phyloP scores from a whole-genome alignment of 768 basidiomycete species.

The Lentinula raphanica region DNA sequence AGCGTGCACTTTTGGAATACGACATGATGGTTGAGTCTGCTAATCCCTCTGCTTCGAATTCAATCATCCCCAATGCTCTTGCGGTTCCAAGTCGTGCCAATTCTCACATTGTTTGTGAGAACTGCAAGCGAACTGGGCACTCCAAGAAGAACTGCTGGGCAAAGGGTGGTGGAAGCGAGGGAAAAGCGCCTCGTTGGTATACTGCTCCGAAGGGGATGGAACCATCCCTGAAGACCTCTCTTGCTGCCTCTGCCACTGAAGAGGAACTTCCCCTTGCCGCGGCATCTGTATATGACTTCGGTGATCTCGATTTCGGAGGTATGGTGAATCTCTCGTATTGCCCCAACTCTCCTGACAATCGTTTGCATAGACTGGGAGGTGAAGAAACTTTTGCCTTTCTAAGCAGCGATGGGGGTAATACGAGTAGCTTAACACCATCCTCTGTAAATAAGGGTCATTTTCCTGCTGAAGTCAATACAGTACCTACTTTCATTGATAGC shows the following conservation, averaged over 20 bases:
- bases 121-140: background rate
- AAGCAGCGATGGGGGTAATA: background rate
- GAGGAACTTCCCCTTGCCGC: background rate
- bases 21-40: background rate
- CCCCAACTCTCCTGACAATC: background rate
- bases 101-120: too few species aligned
- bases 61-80: background rate
- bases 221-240: background rate
- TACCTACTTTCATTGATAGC: constrained; percentile 1
- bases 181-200: background rate
- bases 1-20: background rate
- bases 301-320: background rate
- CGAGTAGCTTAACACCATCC: background rate
- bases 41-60: background rate
- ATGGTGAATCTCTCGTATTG: background rate
- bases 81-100: background rate
- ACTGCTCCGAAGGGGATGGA: background rate
- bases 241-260: background rate
- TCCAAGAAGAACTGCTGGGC: background rate
- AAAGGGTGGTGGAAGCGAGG: background rate
- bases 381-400: background rate
- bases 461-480: background rate
- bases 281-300: background rate
- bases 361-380: background rate
- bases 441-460: background rate